These are phyloP conservation scores for Pelargonium hybrid DNA, from an alignment of 441 rosid species.

Conservation along the genomic window DNA sequence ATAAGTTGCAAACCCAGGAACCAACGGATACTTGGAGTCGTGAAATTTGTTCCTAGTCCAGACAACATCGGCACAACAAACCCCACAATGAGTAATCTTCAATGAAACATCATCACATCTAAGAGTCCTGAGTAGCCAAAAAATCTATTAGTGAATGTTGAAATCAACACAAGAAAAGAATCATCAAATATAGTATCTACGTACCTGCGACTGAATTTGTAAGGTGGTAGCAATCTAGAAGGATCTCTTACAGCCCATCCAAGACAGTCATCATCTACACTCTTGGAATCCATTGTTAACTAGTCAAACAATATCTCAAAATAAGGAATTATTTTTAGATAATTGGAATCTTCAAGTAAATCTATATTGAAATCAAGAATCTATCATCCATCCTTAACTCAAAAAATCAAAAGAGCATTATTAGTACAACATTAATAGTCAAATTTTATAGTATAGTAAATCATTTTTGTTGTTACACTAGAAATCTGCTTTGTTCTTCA, in stretches of 20 bases:
- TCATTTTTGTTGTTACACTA: not conserved
- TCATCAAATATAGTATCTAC: not conserved
- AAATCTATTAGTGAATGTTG: not conserved
- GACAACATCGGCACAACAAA: slow-evolving; percentile 72
- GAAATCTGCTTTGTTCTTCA: too few relatives aligned
- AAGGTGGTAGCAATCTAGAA: slow-evolving; percentile 63
- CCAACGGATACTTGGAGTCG: slow-evolving; percentile 61
- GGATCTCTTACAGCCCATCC: slow-evolving; percentile 81
- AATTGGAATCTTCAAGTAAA: not conserved
- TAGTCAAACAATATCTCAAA: slow-evolving; percentile 1
- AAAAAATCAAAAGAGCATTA: not conserved
- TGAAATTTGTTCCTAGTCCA: slow-evolving; percentile 56
- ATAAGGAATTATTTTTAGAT: not conserved
- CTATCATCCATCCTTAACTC: not conserved
- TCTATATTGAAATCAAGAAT: not conserved
- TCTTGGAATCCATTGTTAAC: slow-evolving; percentile 30
- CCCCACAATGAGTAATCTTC: slow-evolving; percentile 75
- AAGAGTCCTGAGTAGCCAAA: slow-evolving; percentile 35
- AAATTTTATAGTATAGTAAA: too few relatives aligned
- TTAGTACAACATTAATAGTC: not conserved
- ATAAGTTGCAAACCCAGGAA: slow-evolving; percentile 58
- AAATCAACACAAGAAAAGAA: slow-evolving; percentile 2
- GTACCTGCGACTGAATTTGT: slow-evolving; percentile 61
- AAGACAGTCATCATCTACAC: slow-evolving; percentile 32
- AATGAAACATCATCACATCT: slow-evolving; percentile 56